phyloP scores from a whole-genome alignment of 2,329 filamentous ascomycete genomes.

The Tolypocladium endophyticum region DNA sequence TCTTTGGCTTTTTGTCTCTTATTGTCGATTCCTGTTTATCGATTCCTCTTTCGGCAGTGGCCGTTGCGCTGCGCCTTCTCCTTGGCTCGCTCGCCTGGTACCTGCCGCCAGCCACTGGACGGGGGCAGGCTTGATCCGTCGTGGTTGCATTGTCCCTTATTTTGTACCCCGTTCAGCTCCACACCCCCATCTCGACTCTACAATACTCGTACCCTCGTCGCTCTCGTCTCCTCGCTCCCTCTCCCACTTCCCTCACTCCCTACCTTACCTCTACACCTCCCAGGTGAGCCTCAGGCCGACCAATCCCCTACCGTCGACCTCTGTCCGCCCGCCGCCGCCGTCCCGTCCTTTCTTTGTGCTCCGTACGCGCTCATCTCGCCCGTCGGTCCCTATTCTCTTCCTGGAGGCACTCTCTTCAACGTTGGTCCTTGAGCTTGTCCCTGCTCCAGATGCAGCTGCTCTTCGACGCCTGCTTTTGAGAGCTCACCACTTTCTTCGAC shows the following conservation, averaged over 20 bases:
- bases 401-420: constrained; percentile 13
- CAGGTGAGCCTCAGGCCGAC: constrained; percentile 3
- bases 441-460: constrained; percentile 18
- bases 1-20: not conserved
- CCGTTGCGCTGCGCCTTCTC: not conserved
- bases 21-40: not conserved
- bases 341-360: constrained; percentile 6
- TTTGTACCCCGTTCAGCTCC: constrained; percentile 13
- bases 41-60: not conserved
- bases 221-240: constrained; percentile 20
- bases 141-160: constrained; percentile 1
- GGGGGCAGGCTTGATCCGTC: not conserved
- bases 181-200: constrained; percentile 10
- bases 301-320: constrained; percentile 9
- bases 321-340: constrained; percentile 5
- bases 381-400: constrained; percentile 14
- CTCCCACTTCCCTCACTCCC: constrained; percentile 18
- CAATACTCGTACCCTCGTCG: constrained; percentile 11
- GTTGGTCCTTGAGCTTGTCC: constrained; percentile 4
- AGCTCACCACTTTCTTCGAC: constrained; percentile 10
- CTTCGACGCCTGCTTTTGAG: constrained; percentile 15
- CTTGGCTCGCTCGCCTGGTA: not conserved
- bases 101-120: not conserved
- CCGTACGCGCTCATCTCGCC: constrained; percentile 1
- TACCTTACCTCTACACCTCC: constrained; percentile 15